phyloP scores from a whole-genome alignment of 139 green algal genomes.

The Coelastrella sp. region DNA sequence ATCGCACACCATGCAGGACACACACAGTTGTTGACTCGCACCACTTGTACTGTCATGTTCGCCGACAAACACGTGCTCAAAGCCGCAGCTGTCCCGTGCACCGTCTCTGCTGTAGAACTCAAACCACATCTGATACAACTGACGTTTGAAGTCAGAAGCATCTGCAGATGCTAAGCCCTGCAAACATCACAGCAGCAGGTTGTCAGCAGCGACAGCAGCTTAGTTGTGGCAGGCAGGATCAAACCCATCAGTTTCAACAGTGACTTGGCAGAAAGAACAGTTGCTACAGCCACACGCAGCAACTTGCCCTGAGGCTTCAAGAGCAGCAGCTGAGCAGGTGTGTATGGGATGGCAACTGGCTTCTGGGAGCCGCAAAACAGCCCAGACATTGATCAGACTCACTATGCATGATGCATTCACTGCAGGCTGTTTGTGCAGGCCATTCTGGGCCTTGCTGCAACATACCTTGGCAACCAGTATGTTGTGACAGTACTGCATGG shows the following conservation, averaged over 20 bases:
- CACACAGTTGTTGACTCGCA: too few species aligned
- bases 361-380: too few species aligned
- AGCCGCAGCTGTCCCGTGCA: slow-evolving; percentile 43
- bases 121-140: slow-evolving; percentile 73
- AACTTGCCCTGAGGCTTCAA: too few species aligned
- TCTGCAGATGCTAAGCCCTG: slow-evolving; percentile 21
- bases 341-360: too few species aligned
- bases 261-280: too few species aligned
- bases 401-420: too few species aligned
- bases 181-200: not conserved
- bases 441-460: not conserved
- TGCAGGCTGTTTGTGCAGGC: not conserved
- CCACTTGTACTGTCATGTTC: slow-evolving; percentile 59
- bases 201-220: not conserved
- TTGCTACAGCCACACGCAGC: too few species aligned
- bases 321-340: too few species aligned
- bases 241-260: not conserved
- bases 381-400: not conserved
- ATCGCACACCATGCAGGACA: too few species aligned
- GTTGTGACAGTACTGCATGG: slow-evolving; percentile 71
- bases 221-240: not conserved
- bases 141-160: slow-evolving; percentile 55
- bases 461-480: slow-evolving; percentile 57
- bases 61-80: slow-evolving; percentile 88
- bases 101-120: slow-evolving; percentile 49